Percentiles rank a stretch among this genome's conserved stretches.
phyloP scores from a whole-genome alignment of 495 filamentous ascomycete genomes.

The Penicillium chermesinum region DNA sequence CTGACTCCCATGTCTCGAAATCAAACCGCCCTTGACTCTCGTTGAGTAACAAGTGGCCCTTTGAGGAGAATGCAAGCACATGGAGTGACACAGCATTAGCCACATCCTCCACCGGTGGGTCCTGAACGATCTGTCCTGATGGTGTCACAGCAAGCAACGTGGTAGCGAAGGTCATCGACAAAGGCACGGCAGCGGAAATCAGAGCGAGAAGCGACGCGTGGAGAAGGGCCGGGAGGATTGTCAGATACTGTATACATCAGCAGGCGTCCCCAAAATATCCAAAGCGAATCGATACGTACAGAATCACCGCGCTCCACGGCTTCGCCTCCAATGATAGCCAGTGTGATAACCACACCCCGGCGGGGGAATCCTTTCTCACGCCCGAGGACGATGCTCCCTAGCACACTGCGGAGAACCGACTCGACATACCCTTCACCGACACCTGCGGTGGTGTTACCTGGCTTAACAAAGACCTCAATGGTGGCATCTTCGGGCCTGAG shows the following conservation, averaged over 20 bases:
- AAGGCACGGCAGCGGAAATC: conserved; percentile 67
- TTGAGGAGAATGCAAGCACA: conserved; percentile 70
- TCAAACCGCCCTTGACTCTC: conserved; percentile 80
- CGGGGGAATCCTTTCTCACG: conserved; percentile 34
- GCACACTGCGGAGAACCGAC: conserved; percentile 25
- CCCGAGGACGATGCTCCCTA: conserved; percentile 30
- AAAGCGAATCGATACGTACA: conserved; percentile 45
- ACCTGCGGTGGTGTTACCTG: conserved; percentile 57
- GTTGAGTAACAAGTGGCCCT: conserved; percentile 66
- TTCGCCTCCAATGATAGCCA: conserved; percentile 44
- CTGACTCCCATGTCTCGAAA: conserved; percentile 69
- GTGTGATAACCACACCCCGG: conserved; percentile 40
- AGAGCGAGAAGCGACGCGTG: conserved; percentile 70
- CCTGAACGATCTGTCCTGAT: conserved; percentile 45
- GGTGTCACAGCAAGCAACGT: conserved; percentile 56
- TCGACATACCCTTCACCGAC: conserved; percentile 64
- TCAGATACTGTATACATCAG: conserved; percentile 56
- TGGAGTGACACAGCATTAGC: conserved; percentile 63
- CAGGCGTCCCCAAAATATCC: background rate
- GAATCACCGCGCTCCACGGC: conserved; percentile 62
- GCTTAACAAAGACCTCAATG: conserved; percentile 85
- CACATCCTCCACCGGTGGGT: conserved; percentile 53
- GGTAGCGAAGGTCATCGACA: conserved; percentile 64
- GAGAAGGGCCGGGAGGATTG: conserved; percentile 67
- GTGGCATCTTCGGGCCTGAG: conserved; percentile 85